Evolutionary conservation across 768 basidiomycete species (phyloP), one percentile per base, ranked within the genome.

Genomic region (Serendipita indica): DNA sequence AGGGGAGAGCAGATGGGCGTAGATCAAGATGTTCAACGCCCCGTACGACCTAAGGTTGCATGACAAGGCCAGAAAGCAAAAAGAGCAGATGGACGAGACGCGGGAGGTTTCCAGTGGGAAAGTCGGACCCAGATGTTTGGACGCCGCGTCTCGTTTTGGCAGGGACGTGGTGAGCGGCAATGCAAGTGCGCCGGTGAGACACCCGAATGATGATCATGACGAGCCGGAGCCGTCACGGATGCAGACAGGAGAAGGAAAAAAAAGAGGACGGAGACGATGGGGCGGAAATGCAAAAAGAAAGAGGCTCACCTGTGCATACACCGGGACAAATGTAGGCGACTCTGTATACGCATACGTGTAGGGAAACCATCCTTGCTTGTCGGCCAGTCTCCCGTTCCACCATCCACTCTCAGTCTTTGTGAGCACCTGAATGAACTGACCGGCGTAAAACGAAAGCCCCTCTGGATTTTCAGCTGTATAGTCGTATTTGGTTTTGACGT

Each of bases 361-460:
- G 18, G 96, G 96, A 71, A 98, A 98, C 96, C 96, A 99, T 12
- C 96, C 96, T 65, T 93, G 74, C 61, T 83, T 73, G 20, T 39
- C 22, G 30, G 57, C 57, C 16, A 58, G 58, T 70, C 98, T 91
- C 7, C 96, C 96, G 67, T 99, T 93, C 94, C 94, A 98, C 96
- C 96, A 98, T 0, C 96, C 96, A 64, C 84, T 88, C 2, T 75
- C 61, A 71, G 97, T 90, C 63, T 83, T 78, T 65, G 89, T 90
- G 49, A 86, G 74, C n/a, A 97, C 90, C 61, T 84, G 84, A 59
- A 98, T 91, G 58, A 93, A 78, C 67, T 97, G 87, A 2, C 94
- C 93, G 0, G 89, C 85, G 39, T 79, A 79, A 73, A 99, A 98
- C 20, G 83, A 77, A 35, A 99, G 79, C 69, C 90, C 94, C 6